phyloP scores from a whole-genome alignment of 192 early-diverging fungal genomes.

The Lobosporangium transversale region DNA sequence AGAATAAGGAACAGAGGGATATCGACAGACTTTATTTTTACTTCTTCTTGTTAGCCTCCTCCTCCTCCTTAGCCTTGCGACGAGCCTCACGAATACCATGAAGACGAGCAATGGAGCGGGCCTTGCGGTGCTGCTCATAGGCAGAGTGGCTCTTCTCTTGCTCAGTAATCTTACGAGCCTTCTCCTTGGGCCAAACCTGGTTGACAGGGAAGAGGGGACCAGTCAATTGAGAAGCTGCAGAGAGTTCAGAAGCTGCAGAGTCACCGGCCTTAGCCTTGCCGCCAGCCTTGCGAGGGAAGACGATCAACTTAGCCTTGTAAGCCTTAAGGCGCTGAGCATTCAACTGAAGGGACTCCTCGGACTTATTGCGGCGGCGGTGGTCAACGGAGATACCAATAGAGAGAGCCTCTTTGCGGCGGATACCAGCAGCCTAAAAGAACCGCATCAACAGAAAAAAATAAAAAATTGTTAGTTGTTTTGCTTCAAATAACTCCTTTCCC shows the following conservation, averaged over 20 bases:
- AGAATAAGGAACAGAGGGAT: not conserved
- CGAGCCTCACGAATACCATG: constrained; percentile 82
- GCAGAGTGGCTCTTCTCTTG: constrained; percentile 65
- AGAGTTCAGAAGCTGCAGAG: constrained; percentile 64
- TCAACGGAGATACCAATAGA: constrained; percentile 97
- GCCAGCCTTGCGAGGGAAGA: constrained; percentile 94
- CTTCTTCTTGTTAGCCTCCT: constrained; percentile 84
- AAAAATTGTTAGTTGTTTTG: too few species aligned
- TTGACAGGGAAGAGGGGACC: constrained; percentile 75
- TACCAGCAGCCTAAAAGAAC: constrained; percentile 82
- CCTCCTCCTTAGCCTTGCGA: constrained; percentile 82
- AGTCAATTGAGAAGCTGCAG: constrained; percentile 70
- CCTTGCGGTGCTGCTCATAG: constrained; percentile 80
- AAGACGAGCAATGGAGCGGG: constrained; percentile 76
- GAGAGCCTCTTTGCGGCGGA: constrained; percentile 92
- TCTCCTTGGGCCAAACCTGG: constrained; percentile 60
- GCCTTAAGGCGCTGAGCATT: constrained; percentile 95
- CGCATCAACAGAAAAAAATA: too few species aligned
- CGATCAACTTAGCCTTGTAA: constrained; percentile 94
- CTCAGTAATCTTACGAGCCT: constrained; percentile 63
- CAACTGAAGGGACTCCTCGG: constrained; percentile 90
- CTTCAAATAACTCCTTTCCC: too few species aligned
- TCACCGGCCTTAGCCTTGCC: constrained; percentile 89
- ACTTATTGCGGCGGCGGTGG: constrained; percentile 95
- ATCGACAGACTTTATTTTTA: constrained; percentile 21